These are phyloP conservation scores for Cladobotryum protrusum DNA, from an alignment of 2,329 filamentous ascomycete genomes.

Conservation along the genomic window DNA sequence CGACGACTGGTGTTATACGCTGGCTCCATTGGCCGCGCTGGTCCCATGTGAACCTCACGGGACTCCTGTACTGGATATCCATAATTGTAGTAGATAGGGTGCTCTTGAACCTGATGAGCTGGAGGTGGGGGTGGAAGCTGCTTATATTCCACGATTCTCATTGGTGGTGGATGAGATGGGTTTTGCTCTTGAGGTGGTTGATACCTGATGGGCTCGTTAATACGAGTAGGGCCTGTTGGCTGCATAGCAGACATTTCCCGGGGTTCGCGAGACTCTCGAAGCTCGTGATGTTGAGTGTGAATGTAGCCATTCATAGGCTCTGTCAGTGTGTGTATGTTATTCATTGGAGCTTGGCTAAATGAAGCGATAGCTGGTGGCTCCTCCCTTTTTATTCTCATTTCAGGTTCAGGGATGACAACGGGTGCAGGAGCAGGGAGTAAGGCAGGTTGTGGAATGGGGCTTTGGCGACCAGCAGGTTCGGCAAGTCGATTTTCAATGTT, in stretches of 20 bases:
- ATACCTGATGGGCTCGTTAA: constrained; percentile 17
- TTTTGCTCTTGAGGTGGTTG: constrained; percentile 20
- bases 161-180: constrained; percentile 18
- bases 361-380: constrained; percentile 19
- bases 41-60: constrained; percentile 23
- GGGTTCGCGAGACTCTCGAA: background rate
- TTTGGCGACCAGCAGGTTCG: constrained; percentile 12
- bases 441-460: background rate
- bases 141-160: constrained; percentile 23
- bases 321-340: constrained; percentile 17
- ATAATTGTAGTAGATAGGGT: constrained; percentile 22
- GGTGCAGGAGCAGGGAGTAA: too few relatives aligned
- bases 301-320: constrained; percentile 15
- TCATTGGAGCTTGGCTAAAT: constrained; percentile 17
- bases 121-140: constrained; percentile 19
- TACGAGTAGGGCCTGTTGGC: constrained; percentile 19
- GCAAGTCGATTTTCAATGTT: constrained; percentile 24
- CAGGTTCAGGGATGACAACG: too few relatives aligned
- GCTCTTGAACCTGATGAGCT: constrained; percentile 13
- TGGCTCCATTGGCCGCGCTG: constrained; percentile 27
- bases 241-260: constrained; percentile 17
- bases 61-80: constrained; percentile 23
- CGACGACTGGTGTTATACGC: constrained; percentile 25
- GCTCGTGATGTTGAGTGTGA: constrained; percentile 12
- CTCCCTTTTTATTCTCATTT: constrained; percentile 14